Evolutionary conservation across 176 grass and related monocot genomes (phyloP).

Genomic region (Lolium perenne): DNA sequence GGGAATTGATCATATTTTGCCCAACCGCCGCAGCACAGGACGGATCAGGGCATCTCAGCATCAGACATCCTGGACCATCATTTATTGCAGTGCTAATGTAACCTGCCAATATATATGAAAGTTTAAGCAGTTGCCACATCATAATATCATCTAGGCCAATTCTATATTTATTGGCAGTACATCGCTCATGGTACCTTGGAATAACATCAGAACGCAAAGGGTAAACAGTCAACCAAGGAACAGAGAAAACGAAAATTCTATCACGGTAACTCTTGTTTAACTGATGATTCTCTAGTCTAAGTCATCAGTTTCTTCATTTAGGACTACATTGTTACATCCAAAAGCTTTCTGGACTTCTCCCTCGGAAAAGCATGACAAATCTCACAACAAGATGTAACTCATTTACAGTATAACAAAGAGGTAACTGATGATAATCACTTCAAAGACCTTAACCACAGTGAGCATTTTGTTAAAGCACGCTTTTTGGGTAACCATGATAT

Average conservation of each 20-base stretch:
- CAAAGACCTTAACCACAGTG: background rate
- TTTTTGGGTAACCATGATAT: constrained; percentile 14
- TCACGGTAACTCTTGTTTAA: constrained; percentile 3
- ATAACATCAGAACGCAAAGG: constrained; percentile 25
- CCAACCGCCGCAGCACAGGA: constrained; percentile 86
- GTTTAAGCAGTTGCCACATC: constrained; percentile 10
- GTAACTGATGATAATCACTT: constrained; percentile 1
- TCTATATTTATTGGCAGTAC: constrained; percentile 13
- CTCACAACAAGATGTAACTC: background rate
- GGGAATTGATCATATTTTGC: constrained; percentile 78
- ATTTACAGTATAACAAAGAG: constrained; percentile 25
- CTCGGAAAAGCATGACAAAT: background rate
- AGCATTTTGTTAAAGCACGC: constrained; percentile 11
- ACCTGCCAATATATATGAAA: constrained; percentile 62
- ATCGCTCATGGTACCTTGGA: constrained; percentile 3
- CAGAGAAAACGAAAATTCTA: background rate
- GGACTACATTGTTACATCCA: constrained; percentile 23
- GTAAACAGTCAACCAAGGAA: background rate
- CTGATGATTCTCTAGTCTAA: background rate
- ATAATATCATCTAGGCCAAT: background rate
- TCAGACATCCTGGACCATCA: constrained; percentile 98
- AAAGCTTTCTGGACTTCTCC: background rate
- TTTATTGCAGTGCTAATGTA: constrained; percentile 98
- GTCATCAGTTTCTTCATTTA: constrained; percentile 15
- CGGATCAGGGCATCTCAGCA: constrained; percentile 96